These are phyloP conservation scores for Fusarium floridanum DNA, from an alignment of 2,329 filamentous ascomycete genomes.

Conservation along the genomic window DNA sequence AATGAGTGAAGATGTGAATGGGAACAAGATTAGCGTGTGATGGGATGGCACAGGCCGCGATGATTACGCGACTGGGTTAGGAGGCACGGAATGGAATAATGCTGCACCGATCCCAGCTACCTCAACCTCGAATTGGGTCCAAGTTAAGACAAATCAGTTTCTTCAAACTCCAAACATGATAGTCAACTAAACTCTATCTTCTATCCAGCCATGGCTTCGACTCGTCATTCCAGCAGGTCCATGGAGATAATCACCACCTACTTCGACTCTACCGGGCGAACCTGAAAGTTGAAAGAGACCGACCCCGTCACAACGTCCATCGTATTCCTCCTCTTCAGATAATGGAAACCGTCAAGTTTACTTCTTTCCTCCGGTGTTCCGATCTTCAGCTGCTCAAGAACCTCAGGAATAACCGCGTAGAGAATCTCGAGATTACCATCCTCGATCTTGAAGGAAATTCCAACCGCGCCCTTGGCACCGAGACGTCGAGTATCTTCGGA, in stretches of 20 bases:
- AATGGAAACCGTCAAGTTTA: slow-evolving; percentile 51
- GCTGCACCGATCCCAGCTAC: not conserved
- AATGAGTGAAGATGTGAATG: not conserved
- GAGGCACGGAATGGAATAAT: not conserved
- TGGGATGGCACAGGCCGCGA: not conserved
- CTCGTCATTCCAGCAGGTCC: not conserved
- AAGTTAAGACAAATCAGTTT: not conserved
- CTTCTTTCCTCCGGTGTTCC: slow-evolving; percentile 48
- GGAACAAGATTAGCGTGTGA: not conserved
- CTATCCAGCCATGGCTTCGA: not conserved
- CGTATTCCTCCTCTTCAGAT: slow-evolving; percentile 53
- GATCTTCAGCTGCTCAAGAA: slow-evolving; percentile 58
- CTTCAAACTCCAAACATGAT: not conserved
- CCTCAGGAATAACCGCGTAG: slow-evolving; percentile 58
- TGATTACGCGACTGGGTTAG: not conserved
- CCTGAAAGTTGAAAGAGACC: slow-evolving; percentile 33
- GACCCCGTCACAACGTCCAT: slow-evolving; percentile 53
- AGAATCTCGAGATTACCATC: slow-evolving; percentile 60
- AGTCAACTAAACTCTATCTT: not conserved
- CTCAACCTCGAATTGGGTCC: not conserved
- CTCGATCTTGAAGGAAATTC: slow-evolving; percentile 62
- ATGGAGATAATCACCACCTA: not conserved
- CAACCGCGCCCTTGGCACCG: slow-evolving; percentile 54
- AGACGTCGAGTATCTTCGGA: slow-evolving; percentile 53
- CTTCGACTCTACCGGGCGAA: slow-evolving; percentile 3